Percentiles rank a stretch among this genome's conserved stretches.
Evolutionary conservation across 495 filamentous ascomycete species (phyloP).

Genomic region (Podospora comata): DNA sequence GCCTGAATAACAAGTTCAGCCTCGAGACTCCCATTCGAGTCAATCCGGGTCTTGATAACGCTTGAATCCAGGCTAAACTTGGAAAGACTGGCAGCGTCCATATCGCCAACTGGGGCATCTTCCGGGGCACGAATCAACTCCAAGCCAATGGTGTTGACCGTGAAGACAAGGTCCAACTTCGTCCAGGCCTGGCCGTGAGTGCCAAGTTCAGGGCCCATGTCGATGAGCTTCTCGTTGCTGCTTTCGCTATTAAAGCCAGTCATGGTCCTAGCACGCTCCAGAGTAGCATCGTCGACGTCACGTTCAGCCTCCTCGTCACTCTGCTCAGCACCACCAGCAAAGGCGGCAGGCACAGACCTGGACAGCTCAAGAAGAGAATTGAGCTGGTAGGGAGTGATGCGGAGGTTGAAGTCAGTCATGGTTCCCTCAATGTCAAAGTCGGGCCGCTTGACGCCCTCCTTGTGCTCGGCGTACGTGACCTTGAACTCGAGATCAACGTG

Average conservation of each 20-base stretch:
- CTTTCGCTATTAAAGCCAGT: slow-evolving; percentile 41
- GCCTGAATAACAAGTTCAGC: slow-evolving; percentile 92
- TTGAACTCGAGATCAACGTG: slow-evolving; percentile 92
- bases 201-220: slow-evolving; percentile 64
- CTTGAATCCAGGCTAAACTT: slow-evolving; percentile 92
- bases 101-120: slow-evolving; percentile 67
- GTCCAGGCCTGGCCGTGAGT: slow-evolving; percentile 73
- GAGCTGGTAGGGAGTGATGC: slow-evolving; percentile 84
- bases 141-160: slow-evolving; percentile 78
- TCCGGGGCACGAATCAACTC: slow-evolving; percentile 79
- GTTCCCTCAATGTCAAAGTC: slow-evolving; percentile 87
- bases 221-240: slow-evolving; percentile 45
- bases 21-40: slow-evolving; percentile 87
- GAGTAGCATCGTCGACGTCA: slow-evolving; percentile 45
- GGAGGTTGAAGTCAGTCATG: slow-evolving; percentile 88
- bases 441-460: slow-evolving; percentile 69
- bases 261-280: slow-evolving; percentile 47
- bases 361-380: slow-evolving; percentile 83
- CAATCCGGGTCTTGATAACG: slow-evolving; percentile 87
- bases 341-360: slow-evolving; percentile 79
- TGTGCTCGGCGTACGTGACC: slow-evolving; percentile 86
- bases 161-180: slow-evolving; percentile 89
- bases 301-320: slow-evolving; percentile 56
- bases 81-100: slow-evolving; percentile 81
- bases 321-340: slow-evolving; percentile 71